phyloP scores from a whole-genome alignment of 257 asterid species.

The Marsdenia floribunda region DNA sequence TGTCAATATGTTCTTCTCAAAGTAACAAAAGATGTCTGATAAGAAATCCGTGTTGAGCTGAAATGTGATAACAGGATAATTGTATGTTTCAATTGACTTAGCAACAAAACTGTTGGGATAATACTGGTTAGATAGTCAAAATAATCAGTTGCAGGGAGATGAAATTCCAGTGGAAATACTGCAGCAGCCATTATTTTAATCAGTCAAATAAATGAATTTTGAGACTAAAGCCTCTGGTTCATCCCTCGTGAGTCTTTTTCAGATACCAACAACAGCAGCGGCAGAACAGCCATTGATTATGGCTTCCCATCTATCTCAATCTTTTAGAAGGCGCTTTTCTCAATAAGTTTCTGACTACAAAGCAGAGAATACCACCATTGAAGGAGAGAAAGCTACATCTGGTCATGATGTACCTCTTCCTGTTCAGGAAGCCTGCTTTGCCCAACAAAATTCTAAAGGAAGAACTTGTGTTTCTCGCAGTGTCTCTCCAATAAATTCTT shows the following conservation, averaged over 20 bases:
- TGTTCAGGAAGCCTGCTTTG: slow-evolving; percentile 10
- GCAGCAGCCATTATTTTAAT: slow-evolving; percentile 49
- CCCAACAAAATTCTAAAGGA: not conserved
- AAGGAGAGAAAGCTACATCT: slow-evolving; percentile 18
- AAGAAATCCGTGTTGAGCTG: not conserved
- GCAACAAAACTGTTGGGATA: not conserved
- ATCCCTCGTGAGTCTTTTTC: not conserved
- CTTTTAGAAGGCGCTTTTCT: slow-evolving; percentile 50
- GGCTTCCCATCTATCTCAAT: slow-evolving; percentile 50
- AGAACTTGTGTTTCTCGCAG: slow-evolving; percentile 9
- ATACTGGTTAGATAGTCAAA: not conserved
- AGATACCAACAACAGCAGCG: slow-evolving; percentile 11
- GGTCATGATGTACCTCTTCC: slow-evolving; percentile 14
- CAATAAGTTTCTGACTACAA: slow-evolving; percentile 11
- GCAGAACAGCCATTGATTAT: slow-evolving; percentile 14
- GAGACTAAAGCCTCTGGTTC: slow-evolving; percentile 21
- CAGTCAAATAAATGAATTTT: slow-evolving; percentile 20
- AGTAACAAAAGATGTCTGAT: not conserved
- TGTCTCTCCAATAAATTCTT: not conserved
- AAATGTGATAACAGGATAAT: not conserved
- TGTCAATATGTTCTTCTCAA: not conserved
- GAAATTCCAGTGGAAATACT: slow-evolving; percentile 70
- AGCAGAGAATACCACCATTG: slow-evolving; percentile 9
- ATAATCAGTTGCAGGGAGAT: slow-evolving; percentile 45
- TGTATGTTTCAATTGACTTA: not conserved